A percentile compares a stretch with the other conserved stretches of the same genome.
Conservation (phyloP, 306 rosid species). For the Ammopiptanthus mongolicus region DNA sequence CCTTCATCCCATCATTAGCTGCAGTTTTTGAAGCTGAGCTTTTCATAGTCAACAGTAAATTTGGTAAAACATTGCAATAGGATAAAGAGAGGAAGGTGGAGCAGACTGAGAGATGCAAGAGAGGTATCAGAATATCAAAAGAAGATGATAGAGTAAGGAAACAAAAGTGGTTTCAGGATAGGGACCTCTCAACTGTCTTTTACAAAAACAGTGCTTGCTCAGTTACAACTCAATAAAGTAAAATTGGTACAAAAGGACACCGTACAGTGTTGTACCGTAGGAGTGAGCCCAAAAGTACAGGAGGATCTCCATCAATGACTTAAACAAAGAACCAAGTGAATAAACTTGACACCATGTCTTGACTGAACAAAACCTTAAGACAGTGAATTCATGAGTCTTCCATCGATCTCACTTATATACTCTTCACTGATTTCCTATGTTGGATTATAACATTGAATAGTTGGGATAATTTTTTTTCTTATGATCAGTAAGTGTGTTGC, state of each 20-base stretch:
- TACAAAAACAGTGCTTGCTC: conserved; percentile 42
- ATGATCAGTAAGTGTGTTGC: too few species aligned
- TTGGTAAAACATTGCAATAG: conserved; percentile 21
- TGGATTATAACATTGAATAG: too few species aligned
- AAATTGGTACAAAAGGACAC: conserved; percentile 8
- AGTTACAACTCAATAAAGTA: conserved; percentile 23
- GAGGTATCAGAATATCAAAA: conserved; percentile 16
- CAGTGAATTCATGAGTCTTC: too few species aligned
- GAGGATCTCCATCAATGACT: too few species aligned
- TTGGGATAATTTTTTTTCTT: too few species aligned
- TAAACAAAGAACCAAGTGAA: too few species aligned
- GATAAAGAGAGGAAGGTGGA: conserved; percentile 24
- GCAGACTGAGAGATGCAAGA: conserved; percentile 25
- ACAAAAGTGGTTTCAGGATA: conserved; percentile 37
- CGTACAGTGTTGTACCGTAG: not conserved
- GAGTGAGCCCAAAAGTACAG: too few species aligned
- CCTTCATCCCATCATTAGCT: conserved; percentile 20
- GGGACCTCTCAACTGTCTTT: conserved; percentile 36
- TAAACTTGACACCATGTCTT: too few species aligned
- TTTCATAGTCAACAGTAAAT: conserved; percentile 43
- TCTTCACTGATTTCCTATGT: too few species aligned
- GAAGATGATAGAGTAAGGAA: conserved; percentile 41
- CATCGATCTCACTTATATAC: too few species aligned
- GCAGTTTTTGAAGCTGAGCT: conserved; percentile 35
- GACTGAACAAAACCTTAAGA: too few species aligned